Evolutionary conservation across 495 filamentous ascomycete species (phyloP).

Genomic region (Talaromyces nanjingensis): DNA sequence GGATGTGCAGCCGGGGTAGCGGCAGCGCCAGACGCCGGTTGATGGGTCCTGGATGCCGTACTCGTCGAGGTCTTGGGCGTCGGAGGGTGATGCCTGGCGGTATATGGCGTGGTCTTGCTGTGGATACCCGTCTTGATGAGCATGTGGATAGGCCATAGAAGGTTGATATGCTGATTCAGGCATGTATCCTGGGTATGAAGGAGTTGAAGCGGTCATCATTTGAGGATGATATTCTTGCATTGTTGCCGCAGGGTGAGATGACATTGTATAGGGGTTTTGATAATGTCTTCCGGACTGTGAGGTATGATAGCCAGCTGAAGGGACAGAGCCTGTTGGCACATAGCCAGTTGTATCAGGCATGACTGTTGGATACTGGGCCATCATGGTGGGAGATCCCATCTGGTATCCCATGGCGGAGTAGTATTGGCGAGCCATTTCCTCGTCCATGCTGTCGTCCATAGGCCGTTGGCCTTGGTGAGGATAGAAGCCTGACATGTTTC

Average conservation of each 20-base stretch:
- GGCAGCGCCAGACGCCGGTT: conserved; percentile 49
- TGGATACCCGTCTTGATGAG: neutral
- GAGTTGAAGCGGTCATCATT: neutral
- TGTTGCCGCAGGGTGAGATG: neutral
- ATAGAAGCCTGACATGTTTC: neutral
- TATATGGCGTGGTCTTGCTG: neutral
- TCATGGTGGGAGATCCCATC: neutral
- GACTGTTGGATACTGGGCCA: neutral
- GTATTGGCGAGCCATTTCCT: neutral
- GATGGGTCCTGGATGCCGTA: conserved; percentile 13
- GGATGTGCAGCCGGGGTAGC: conserved; percentile 50
- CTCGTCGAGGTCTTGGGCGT: conserved; percentile 6
- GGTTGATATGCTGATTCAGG: neutral
- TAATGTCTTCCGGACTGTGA: neutral
- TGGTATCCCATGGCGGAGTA: neutral
- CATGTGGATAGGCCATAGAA: neutral
- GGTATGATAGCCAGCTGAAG: neutral
- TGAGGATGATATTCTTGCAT: neutral
- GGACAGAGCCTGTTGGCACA: neutral
- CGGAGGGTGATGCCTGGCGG: neutral
- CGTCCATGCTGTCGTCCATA: neutral
- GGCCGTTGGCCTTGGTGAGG: neutral
- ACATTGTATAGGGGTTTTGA: neutral
- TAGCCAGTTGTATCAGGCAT: neutral
- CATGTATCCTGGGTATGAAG: neutral